Percentiles rank a stretch among this genome's conserved stretches.
phyloP scores from a whole-genome alignment of 1,284 basidiomycete genomes.

The Tausonia pullulans region DNA sequence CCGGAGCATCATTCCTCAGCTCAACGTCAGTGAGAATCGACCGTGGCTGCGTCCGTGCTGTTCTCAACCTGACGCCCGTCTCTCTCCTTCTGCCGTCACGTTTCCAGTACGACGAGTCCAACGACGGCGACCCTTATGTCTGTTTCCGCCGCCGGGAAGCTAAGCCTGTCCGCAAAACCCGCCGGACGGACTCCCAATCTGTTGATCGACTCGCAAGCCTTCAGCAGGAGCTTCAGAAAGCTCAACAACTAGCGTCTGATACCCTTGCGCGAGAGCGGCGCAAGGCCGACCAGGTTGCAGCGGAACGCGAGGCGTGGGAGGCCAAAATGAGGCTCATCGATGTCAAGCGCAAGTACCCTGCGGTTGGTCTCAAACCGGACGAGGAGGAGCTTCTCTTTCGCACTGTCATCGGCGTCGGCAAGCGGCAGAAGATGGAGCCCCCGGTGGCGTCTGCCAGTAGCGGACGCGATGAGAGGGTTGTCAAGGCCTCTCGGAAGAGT shows the following conservation, averaged over 20 bases:
- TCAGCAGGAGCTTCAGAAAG: constrained; percentile 59
- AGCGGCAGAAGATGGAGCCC: constrained; percentile 27
- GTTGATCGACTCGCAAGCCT: constrained; percentile 77
- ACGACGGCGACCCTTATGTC: constrained; percentile 91
- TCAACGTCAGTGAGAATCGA: constrained; percentile 47
- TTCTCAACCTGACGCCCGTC: constrained; percentile 18
- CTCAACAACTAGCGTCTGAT: constrained; percentile 58
- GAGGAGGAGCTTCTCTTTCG: constrained; percentile 73
- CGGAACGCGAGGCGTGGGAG: constrained; percentile 63
- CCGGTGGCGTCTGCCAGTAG: constrained; percentile 3
- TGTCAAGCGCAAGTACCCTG: constrained; percentile 64
- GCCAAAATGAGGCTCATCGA: constrained; percentile 63
- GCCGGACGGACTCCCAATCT: constrained; percentile 74
- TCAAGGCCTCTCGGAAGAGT: constrained; percentile 20
- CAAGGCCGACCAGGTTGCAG: constrained; percentile 54
- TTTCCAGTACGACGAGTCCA: constrained; percentile 73
- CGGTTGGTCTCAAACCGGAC: constrained; percentile 57
- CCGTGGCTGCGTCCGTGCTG: constrained; percentile 27
- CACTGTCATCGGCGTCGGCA: constrained; percentile 36
- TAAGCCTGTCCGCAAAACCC: constrained; percentile 88
- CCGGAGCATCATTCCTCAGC: constrained; percentile 61
- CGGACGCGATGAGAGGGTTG: constrained; percentile 15
- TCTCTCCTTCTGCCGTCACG: constrained; percentile 12
- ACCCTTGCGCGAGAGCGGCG: constrained; percentile 60
- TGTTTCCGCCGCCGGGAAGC: constrained; percentile 95